Evolutionary conservation across 257 asterid species (phyloP).

Genomic region (Solanum etuberosum): DNA sequence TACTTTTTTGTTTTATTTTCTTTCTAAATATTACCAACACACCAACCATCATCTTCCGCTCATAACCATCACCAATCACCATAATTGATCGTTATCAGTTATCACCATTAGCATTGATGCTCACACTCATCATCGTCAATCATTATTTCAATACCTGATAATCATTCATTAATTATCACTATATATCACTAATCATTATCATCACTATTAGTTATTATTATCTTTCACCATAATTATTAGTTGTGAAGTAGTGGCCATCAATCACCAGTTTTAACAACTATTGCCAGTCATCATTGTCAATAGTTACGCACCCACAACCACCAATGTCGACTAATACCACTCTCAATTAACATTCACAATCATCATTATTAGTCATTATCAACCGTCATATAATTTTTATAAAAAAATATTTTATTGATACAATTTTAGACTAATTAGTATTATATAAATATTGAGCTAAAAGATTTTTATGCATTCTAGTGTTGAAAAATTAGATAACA

Average conservation of each 20-base stretch:
- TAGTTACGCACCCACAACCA: too few relatives aligned
- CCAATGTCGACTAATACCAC: neutral
- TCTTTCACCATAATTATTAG: too few relatives aligned
- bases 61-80: neutral
- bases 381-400: too few relatives aligned
- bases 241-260: neutral
- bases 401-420: too few relatives aligned
- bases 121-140: neutral
- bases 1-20: neutral
- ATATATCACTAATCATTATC: neutral
- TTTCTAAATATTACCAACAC: neutral
- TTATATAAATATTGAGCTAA: too few relatives aligned
- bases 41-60: neutral
- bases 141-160: neutral
- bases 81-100: neutral
- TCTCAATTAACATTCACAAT: neutral
- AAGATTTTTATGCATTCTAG: neutral
- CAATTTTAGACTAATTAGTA: too few relatives aligned
- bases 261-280: too few relatives aligned
- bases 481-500: neutral
- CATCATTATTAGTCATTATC: too few relatives aligned
- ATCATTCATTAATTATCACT: neutral
- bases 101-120: neutral
- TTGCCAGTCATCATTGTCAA: too few relatives aligned
- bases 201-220: too few relatives aligned